Evolutionary conservation across 1,284 basidiomycete genomes (phyloP).

Genomic region (Apiotrichum laibachii): DNA sequence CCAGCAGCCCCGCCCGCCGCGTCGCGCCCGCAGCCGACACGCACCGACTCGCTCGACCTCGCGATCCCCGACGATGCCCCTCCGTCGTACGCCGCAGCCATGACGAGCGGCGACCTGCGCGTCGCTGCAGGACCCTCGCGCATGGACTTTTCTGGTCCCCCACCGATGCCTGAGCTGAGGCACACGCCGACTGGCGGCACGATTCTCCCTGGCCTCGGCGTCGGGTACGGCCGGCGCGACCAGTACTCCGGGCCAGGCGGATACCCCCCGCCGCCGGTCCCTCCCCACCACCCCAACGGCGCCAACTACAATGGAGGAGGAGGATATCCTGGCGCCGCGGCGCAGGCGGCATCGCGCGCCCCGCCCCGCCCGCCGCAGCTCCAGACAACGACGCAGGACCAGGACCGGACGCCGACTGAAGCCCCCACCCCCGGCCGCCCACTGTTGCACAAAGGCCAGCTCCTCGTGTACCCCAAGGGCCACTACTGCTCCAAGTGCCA

Average conservation of each 20-base stretch:
- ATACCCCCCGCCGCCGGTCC: neutral
- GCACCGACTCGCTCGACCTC: conserved; percentile 17
- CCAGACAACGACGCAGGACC: neutral
- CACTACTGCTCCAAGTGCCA: conserved; percentile 43
- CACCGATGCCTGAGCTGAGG: conserved; percentile 39
- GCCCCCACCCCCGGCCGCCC: conserved; percentile 45
- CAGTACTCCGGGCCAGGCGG: neutral
- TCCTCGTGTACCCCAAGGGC: conserved; percentile 47
- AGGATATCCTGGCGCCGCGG: too few relatives aligned
- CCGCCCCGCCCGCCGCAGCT: neutral
- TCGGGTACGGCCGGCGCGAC: conserved; percentile 31
- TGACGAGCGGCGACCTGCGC: conserved; percentile 16
- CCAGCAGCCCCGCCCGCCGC: too few relatives aligned
- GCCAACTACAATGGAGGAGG: too few relatives aligned
- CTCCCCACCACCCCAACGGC: neutral
- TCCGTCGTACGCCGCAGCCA: conserved; percentile 32
- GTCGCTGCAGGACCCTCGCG: conserved; percentile 36
- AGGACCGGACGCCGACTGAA: conserved; percentile 36
- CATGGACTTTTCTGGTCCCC: conserved; percentile 49
- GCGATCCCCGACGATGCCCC: conserved; percentile 37
- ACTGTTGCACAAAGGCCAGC: conserved; percentile 38
- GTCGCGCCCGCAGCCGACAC: conserved; percentile 1
- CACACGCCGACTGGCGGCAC: conserved; percentile 22
- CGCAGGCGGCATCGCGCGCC: too few relatives aligned
- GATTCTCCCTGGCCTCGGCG: conserved; percentile 36